Percentiles rank a stretch among this genome's conserved stretches.
Conservation (phyloP, 2,329 filamentous ascomycete species). For the Massarina eburnea region DNA sequence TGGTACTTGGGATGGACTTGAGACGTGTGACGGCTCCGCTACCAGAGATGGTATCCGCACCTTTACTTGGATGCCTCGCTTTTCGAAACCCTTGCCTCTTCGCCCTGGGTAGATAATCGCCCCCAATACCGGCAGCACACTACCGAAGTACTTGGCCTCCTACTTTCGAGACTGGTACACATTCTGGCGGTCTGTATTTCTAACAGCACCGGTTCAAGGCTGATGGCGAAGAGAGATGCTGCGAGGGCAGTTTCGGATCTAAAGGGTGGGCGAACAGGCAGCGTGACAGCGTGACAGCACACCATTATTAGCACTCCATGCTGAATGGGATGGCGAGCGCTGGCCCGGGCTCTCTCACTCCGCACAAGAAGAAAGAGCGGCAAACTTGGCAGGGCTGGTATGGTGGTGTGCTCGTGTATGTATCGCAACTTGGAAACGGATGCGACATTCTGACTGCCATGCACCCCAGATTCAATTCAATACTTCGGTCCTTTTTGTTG, state of each 20-base stretch:
- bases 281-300: neutral
- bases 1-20: conserved; percentile 8
- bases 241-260: conserved; percentile 9
- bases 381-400: conserved; percentile 18
- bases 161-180: conserved; percentile 4
- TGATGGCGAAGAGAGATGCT: neutral
- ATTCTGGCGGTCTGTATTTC: conserved; percentile 11
- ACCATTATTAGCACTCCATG: neutral
- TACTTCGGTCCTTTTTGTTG: neutral
- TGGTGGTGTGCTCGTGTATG: conserved; percentile 24
- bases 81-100: neutral
- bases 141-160: neutral
- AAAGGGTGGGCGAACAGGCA: neutral
- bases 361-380: conserved; percentile 4
- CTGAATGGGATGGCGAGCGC: neutral
- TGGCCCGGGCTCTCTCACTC: conserved; percentile 6
- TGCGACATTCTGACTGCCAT: conserved; percentile 9
- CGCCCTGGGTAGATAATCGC: neutral
- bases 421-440: conserved; percentile 14
- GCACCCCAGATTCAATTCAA: conserved; percentile 19
- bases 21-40: conserved; percentile 5
- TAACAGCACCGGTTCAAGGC: conserved; percentile 11
- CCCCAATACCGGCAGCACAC: neutral
- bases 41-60: conserved; percentile 3
- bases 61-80: neutral